A percentile compares a stretch with the other conserved stretches of the same genome.
Evolutionary conservation across 208 protist species (phyloP).

Genomic region (Leishmania amazonensis): DNA sequence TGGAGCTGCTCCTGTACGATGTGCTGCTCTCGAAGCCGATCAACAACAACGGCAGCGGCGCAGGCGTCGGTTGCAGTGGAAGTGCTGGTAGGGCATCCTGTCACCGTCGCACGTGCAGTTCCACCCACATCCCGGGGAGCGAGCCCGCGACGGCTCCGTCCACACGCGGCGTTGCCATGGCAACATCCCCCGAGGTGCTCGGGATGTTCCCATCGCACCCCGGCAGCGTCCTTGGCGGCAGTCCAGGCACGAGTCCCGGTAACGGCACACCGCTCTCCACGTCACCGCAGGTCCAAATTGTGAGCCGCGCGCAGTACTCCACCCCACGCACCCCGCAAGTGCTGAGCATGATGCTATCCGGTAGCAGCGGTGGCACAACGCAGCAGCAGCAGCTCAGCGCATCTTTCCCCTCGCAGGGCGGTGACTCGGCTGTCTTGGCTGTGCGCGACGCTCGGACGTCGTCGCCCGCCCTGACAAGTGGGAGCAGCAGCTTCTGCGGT

Average conservation of each 20-base stretch:
- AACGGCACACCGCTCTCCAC: not conserved
- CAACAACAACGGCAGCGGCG: not conserved
- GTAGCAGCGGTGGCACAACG: not conserved
- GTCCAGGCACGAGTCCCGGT: conserved; percentile 15
- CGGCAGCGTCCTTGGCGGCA: not conserved
- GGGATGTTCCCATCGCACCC: conserved; percentile 3
- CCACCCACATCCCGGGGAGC: not conserved
- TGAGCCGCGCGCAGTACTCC: conserved; percentile 16
- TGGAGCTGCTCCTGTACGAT: conserved; percentile 27
- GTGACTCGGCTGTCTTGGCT: not conserved
- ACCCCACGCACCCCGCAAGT: conserved; percentile 16
- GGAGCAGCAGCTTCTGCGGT: conserved; percentile 17
- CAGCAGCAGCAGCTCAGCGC: conserved; percentile 2
- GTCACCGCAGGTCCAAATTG: conserved; percentile 10
- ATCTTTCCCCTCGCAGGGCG: not conserved
- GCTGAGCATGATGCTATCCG: not conserved
- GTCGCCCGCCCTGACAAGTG: conserved; percentile 10
- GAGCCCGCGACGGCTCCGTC: conserved; percentile 8
- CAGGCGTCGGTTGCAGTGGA: not conserved
- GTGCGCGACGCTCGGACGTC: not conserved
- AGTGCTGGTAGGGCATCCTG: not conserved
- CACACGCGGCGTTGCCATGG: not conserved
- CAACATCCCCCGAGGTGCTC: conserved; percentile 7
- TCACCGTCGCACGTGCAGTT: not conserved
- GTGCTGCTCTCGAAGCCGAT: conserved; percentile 21